These are phyloP conservation scores for Emydomyces testavorans DNA, from an alignment of 2,329 filamentous ascomycete genomes.

Conservation along the genomic window DNA sequence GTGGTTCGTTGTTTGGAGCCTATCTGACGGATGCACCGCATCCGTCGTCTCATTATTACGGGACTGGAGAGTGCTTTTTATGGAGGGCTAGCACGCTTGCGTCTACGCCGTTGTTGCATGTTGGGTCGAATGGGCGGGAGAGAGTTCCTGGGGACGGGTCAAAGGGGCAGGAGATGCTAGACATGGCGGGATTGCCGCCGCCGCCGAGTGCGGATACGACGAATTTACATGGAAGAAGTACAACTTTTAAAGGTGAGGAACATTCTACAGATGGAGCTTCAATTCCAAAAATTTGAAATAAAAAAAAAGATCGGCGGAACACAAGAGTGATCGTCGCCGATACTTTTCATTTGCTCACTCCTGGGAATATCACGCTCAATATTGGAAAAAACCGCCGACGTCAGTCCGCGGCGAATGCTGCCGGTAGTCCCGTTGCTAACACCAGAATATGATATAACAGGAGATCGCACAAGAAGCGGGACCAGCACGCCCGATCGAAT, in stretches of 20 bases:
- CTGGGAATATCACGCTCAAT: neutral
- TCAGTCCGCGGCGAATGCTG: too few species aligned
- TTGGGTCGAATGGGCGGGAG: constrained; percentile 7
- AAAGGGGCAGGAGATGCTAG: constrained; percentile 29
- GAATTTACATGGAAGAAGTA: constrained; percentile 46
- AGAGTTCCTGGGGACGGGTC: neutral
- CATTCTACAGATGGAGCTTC: neutral
- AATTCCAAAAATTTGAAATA: neutral
- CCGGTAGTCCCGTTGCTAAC: constrained; percentile 13
- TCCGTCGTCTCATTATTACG: constrained; percentile 74
- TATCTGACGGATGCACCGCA: constrained; percentile 85
- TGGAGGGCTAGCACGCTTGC: constrained; percentile 64
- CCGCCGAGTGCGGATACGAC: constrained; percentile 58
- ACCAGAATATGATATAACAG: constrained; percentile 11
- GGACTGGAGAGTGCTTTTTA: constrained; percentile 91
- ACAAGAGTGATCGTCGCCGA: neutral
- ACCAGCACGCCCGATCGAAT: constrained; percentile 59
- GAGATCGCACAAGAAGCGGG: constrained; percentile 30
- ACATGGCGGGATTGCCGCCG: constrained; percentile 50
- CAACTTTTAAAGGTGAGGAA: constrained; percentile 40
- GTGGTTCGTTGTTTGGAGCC: constrained; percentile 62
- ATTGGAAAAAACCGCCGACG: too few species aligned
- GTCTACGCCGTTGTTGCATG: constrained; percentile 31
- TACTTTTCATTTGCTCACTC: neutral
- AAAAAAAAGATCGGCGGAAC: neutral